Percentiles rank a stretch among this genome's conserved stretches.
Conservation (phyloP, 2,329 filamentous ascomycete species). For the Phyllosticta citrichinensis region DNA sequence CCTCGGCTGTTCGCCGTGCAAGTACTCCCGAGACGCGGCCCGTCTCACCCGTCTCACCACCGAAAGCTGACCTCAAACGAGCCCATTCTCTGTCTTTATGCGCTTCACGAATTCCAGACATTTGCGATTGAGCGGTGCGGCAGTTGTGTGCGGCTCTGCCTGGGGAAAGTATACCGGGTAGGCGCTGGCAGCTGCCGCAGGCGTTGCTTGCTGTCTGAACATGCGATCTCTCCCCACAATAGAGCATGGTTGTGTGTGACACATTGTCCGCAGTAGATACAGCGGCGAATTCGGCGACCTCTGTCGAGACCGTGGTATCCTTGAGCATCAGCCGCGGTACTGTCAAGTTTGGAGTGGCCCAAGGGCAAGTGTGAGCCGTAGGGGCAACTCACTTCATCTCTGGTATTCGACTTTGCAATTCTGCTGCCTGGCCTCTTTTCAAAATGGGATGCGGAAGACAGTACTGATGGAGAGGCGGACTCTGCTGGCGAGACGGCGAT, state of each 20-base stretch:
- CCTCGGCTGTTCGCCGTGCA: neutral
- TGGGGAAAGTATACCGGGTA: neutral
- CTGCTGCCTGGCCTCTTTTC: neutral
- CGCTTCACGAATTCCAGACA: neutral
- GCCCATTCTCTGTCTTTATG: neutral
- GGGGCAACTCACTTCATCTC: neutral
- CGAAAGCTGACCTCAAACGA: neutral
- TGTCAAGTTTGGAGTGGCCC: neutral
- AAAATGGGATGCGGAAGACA: neutral
- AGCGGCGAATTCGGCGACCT: neutral
- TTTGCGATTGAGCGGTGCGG: neutral
- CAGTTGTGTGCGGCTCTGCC: neutral
- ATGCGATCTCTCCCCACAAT: neutral
- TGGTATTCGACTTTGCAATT: neutral
- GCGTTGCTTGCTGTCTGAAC: neutral
- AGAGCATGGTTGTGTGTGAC: neutral
- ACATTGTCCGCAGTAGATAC: neutral
- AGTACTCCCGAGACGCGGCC: neutral
- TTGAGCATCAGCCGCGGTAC: neutral
- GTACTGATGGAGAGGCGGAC: neutral
- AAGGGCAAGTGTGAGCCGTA: neutral
- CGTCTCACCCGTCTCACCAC: neutral
- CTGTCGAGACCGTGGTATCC: neutral
- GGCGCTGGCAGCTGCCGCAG: neutral
- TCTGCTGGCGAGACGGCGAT: neutral